These are phyloP conservation scores for Craterostigma plantagineum DNA, from an alignment of 257 asterid species.

Conservation along the genomic window DNA sequence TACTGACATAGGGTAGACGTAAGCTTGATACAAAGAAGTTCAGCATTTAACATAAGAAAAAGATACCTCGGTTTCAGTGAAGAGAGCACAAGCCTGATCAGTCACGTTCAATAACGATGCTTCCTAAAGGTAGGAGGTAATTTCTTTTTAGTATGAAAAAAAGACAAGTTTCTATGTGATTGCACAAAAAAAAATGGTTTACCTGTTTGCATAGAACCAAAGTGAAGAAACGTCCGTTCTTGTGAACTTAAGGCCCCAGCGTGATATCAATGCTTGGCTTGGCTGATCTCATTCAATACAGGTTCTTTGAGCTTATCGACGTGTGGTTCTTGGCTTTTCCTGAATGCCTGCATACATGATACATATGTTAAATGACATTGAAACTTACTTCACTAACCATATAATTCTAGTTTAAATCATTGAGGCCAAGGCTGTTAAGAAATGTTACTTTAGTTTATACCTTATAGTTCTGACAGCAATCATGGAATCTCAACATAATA, in stretches of 20 bases:
- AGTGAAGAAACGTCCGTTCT: constrained; percentile 46
- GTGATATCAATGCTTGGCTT: constrained; percentile 29
- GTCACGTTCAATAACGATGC: constrained; percentile 68
- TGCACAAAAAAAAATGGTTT: constrained; percentile 2
- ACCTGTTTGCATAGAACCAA: constrained; percentile 97
- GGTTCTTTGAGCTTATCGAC: constrained; percentile 75
- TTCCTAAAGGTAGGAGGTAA: constrained; percentile 35
- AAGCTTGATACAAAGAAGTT: too few species aligned
- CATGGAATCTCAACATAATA: constrained; percentile 70
- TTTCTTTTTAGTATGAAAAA: neutral
- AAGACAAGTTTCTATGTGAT: neutral
- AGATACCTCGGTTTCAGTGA: constrained; percentile 68
- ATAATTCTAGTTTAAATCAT: neutral
- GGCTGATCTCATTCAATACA: constrained; percentile 44
- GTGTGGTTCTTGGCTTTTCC: constrained; percentile 78
- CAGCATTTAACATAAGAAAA: too few species aligned
- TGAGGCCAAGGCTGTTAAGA: neutral
- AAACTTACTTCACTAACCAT: neutral
- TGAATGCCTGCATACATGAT: constrained; percentile 37
- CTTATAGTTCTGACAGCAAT: constrained; percentile 96
- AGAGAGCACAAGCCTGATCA: constrained; percentile 78
- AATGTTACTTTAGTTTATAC: constrained; percentile 14
- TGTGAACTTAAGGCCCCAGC: constrained; percentile 70
- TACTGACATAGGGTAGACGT: neutral
- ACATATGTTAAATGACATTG: neutral